A percentile compares a stretch with the other conserved stretches of the same genome.
phyloP scores from a whole-genome alignment of 352 stramenopile genomes.

The Ochromonadaceae sp. region DNA sequence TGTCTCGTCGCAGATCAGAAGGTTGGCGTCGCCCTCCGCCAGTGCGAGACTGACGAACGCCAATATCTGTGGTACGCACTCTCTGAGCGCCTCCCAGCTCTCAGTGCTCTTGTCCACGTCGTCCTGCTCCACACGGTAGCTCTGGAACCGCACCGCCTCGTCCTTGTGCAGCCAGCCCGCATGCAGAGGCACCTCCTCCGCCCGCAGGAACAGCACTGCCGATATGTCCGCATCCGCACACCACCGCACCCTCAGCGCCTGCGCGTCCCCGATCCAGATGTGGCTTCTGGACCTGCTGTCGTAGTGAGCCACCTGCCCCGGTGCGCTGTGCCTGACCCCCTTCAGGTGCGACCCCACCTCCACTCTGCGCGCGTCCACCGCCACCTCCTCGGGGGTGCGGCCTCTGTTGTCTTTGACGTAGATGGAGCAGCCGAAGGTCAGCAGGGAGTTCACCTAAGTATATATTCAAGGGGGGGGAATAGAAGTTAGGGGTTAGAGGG shows the following conservation, averaged over 20 bases:
- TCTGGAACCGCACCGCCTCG: too few relatives aligned
- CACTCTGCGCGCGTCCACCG: not conserved
- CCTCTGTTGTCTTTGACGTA: too few relatives aligned
- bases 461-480: too few relatives aligned
- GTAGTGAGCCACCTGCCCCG: not conserved
- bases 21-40: not conserved
- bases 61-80: not conserved
- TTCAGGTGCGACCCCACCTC: not conserved
- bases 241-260: not conserved
- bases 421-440: too few relatives aligned
- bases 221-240: not conserved
- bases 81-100: not conserved
- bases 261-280: conserved; percentile 1
- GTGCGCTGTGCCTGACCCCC: not conserved
- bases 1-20: conserved; percentile 9
- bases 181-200: not conserved
- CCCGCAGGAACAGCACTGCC: not conserved
- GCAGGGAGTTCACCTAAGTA: too few relatives aligned
- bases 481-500: too few relatives aligned
- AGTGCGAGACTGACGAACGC: not conserved
- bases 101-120: not conserved
- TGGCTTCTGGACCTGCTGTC: not conserved
- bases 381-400: not conserved
- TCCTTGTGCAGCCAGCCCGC: not conserved
- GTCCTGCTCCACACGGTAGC: not conserved